A percentile compares a stretch with the other conserved stretches of the same genome.
phyloP scores from a whole-genome alignment of 257 asterid species.

The Ophiorrhiza pumila region DNA sequence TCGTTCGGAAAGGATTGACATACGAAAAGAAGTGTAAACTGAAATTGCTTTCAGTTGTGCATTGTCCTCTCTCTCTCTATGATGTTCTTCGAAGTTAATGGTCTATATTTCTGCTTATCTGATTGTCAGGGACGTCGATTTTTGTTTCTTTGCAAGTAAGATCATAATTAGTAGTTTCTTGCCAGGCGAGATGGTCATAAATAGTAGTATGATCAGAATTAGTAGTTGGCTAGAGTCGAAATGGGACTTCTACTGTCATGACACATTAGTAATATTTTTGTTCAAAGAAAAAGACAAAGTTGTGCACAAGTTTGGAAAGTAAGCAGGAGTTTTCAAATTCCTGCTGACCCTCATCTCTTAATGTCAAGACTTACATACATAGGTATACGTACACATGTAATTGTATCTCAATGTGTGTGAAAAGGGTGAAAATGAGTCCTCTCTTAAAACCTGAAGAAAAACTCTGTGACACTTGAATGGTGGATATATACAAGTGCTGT shows the following conservation, averaged over 20 bases:
- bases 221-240: neutral
- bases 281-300: neutral
- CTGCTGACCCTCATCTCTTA: neutral
- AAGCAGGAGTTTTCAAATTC: neutral
- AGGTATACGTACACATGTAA: neutral
- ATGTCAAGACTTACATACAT: neutral
- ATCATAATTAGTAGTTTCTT: neutral
- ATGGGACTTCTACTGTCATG: neutral
- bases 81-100: neutral
- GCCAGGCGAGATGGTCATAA: neutral
- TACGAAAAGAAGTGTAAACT: neutral
- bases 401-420: neutral
- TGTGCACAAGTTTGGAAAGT: neutral
- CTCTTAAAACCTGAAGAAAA: neutral
- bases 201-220: neutral
- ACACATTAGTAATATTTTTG: neutral
- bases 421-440: neutral
- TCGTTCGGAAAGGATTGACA: neutral
- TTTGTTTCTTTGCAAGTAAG: neutral
- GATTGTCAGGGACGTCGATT: too few species aligned
- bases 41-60: neutral
- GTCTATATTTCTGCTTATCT: neutral
- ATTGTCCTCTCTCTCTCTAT: neutral
- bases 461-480: neutral
- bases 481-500: neutral